These are phyloP conservation scores for Pholiota adiposa DNA, from an alignment of 1,284 basidiomycete genomes.

Conservation along the genomic window DNA sequence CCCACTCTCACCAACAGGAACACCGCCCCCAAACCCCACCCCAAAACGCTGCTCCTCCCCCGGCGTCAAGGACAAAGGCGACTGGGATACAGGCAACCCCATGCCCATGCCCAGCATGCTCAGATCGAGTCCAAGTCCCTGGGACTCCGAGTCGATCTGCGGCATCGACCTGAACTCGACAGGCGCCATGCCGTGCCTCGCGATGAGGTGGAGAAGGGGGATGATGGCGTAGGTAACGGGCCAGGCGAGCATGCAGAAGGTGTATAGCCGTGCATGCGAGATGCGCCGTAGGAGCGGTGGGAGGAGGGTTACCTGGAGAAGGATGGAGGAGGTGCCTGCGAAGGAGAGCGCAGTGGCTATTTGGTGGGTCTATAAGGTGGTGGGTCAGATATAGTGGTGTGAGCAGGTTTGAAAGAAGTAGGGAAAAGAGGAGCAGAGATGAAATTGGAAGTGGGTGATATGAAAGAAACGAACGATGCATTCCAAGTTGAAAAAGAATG, in stretches of 20 bases:
- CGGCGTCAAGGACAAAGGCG: neutral
- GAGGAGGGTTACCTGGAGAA: slow-evolving; percentile 15
- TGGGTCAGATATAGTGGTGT: neutral
- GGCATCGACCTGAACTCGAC: too few species aligned
- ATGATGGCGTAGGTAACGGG: slow-evolving; percentile 11
- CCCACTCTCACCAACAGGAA: neutral
- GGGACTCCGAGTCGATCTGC: too few species aligned
- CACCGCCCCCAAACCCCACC: neutral
- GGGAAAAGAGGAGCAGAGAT: neutral
- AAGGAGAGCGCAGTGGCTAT: slow-evolving; percentile 16
- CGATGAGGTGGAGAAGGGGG: slow-evolving; percentile 17
- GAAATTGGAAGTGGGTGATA: too few species aligned
- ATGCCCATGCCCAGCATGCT: too few species aligned
- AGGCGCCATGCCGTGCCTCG: neutral
- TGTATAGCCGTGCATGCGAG: slow-evolving; percentile 14
- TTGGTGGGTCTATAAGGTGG: slow-evolving; percentile 10
- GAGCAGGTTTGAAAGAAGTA: neutral
- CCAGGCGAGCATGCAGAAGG: slow-evolving; percentile 18
- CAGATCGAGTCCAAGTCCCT: too few species aligned
- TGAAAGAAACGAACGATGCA: neutral
- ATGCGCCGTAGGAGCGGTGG: slow-evolving; percentile 14
- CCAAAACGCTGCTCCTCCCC: neutral
- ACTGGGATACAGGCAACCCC: too few species aligned
- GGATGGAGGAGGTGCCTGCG: slow-evolving; percentile 18
- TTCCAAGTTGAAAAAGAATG: neutral